Evolutionary conservation across 768 basidiomycete species (phyloP).

Genomic region (Guyanaporus albipodus): DNA sequence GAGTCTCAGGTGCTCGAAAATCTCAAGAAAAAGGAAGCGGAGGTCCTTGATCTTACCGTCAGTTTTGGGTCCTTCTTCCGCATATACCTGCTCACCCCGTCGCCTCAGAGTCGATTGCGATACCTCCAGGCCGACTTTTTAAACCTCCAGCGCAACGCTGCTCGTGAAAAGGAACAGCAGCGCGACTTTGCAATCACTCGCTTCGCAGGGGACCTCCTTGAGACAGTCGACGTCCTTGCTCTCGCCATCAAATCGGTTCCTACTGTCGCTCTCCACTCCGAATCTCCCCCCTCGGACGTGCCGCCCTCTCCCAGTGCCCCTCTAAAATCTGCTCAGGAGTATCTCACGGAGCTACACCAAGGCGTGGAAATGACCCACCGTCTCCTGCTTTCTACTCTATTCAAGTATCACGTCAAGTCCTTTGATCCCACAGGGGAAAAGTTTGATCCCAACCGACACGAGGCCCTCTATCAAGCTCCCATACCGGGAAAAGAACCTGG

Average conservation of each 20-base stretch:
- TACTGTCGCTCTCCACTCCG: slow-evolving; percentile 37
- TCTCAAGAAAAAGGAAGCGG: slow-evolving; percentile 76
- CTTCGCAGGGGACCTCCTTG: slow-evolving; percentile 87
- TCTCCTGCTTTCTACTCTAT: slow-evolving; percentile 82
- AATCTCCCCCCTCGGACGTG: slow-evolving; percentile 23
- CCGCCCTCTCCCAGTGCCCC: slow-evolving; percentile 29
- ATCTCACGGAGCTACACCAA: slow-evolving; percentile 69
- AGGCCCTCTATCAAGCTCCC: slow-evolving; percentile 92
- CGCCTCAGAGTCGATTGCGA: slow-evolving; percentile 73
- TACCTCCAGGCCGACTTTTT: slow-evolving; percentile 95
- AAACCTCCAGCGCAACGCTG: slow-evolving; percentile 89
- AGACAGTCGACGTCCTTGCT: slow-evolving; percentile 86
- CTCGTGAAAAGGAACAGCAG: slow-evolving; percentile 88
- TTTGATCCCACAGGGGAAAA: slow-evolving; percentile 90
- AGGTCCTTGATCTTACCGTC: slow-evolving; percentile 82
- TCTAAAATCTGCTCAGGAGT: slow-evolving; percentile 50
- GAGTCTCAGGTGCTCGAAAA: slow-evolving; percentile 42
- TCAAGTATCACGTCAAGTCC: slow-evolving; percentile 86
- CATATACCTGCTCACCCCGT: slow-evolving; percentile 3
- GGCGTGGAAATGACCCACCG: slow-evolving; percentile 94
- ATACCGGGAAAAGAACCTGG: slow-evolving; percentile 88
- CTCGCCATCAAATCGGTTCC: slow-evolving; percentile 83
- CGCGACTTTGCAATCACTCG: slow-evolving; percentile 89
- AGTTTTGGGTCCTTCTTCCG: slow-evolving; percentile 27
- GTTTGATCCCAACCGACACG: slow-evolving; percentile 94